Percentiles rank a stretch among this genome's conserved stretches.
Conservation (phyloP, 345 rosid species). For the Hibiscus mutabilis region DNA sequence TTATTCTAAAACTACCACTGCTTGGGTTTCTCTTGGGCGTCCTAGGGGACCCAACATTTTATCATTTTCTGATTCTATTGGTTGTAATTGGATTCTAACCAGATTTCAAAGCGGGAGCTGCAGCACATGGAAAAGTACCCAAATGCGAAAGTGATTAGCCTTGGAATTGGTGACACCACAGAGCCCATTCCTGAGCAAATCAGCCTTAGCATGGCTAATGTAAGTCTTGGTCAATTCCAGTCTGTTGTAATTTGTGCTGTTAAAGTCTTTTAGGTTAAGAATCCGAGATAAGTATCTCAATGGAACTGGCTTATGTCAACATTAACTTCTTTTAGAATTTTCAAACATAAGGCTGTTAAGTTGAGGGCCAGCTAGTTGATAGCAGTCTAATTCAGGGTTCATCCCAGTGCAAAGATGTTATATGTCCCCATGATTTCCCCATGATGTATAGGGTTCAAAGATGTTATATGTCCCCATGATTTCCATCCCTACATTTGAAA, state of each 20-base stretch:
- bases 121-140: conserved; percentile 52
- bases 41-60: background rate
- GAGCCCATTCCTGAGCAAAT: conserved; percentile 59
- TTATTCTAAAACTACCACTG: background rate
- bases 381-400: background rate
- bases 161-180: conserved; percentile 78
- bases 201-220: conserved; percentile 57
- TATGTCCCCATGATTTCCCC: background rate
- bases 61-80: background rate
- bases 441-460: too few species aligned
- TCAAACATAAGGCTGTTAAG: background rate
- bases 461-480: too few species aligned
- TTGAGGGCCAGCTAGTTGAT: background rate
- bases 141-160: conserved; percentile 51
- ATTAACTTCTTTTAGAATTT: background rate
- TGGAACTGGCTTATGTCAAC: background rate
- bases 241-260: background rate
- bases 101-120: conserved; percentile 53
- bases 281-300: background rate
- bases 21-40: background rate
- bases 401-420: background rate
- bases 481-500: background rate
- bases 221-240: conserved; percentile 17
- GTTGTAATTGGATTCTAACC: conserved; percentile 1
- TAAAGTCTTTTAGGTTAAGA: background rate